A percentile compares a stretch with the other conserved stretches of the same genome.
Conservation (phyloP, 768 basidiomycete genomes). For the Leccinum longicurvipes region DNA sequence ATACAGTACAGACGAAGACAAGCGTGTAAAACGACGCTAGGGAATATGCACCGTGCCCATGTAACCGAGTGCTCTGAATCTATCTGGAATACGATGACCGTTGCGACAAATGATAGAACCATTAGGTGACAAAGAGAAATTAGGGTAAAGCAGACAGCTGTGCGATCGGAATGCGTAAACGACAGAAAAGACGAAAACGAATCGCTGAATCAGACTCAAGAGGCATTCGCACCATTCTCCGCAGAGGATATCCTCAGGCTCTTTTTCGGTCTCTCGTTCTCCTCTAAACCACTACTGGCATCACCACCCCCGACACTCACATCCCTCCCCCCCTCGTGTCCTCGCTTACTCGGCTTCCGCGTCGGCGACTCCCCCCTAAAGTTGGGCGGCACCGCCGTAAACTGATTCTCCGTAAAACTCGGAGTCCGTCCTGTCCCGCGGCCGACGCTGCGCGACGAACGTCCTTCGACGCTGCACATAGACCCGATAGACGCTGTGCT, state of each 20-base stretch:
- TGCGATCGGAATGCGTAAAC: not conserved
- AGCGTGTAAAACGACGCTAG: too few relatives aligned
- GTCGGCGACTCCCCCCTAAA: slow-evolving; percentile 32
- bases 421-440: slow-evolving; percentile 27
- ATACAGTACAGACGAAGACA: too few relatives aligned
- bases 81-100: too few relatives aligned
- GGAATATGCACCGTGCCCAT: too few relatives aligned
- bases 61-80: too few relatives aligned
- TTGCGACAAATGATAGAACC: too few relatives aligned
- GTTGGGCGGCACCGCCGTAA: slow-evolving; percentile 43
- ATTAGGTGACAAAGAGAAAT: not conserved
- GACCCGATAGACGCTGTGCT: slow-evolving; percentile 11
- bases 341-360: slow-evolving; percentile 29
- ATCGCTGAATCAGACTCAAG: not conserved
- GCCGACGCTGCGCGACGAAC: not conserved
- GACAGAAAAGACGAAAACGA: not conserved
- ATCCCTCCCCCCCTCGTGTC: slow-evolving; percentile 1
- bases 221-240: not conserved
- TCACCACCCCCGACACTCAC: not conserved
- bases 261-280: slow-evolving; percentile 23
- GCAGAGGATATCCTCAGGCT: slow-evolving; percentile 8
- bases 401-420: slow-evolving; percentile 39
- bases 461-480: not conserved
- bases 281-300: slow-evolving; percentile 4
- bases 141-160: not conserved